Conservation (phyloP, 2,329 filamentous ascomycete genomes). For the Fusarium keratoplasticum region DNA sequence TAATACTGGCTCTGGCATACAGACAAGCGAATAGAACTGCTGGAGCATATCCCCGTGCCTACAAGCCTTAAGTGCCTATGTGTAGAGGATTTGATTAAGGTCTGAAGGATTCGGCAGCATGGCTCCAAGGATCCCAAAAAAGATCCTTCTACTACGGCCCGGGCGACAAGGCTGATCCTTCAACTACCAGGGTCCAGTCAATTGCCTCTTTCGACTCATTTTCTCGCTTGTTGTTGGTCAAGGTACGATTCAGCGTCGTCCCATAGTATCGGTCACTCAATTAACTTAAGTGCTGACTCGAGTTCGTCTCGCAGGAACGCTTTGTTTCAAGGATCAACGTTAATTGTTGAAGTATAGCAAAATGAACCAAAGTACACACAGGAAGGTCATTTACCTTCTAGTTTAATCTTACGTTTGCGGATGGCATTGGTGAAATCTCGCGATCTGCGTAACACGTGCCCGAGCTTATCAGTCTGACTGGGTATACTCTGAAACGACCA, state of each 20-base stretch:
- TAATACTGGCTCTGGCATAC: background rate
- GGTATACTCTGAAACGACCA: background rate
- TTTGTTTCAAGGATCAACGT: background rate
- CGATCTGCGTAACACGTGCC: background rate
- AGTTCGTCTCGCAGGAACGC: background rate
- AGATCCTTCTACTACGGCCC: background rate
- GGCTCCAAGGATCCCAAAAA: background rate
- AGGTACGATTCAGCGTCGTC: background rate
- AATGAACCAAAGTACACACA: background rate
- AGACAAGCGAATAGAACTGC: background rate
- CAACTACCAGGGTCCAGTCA: background rate
- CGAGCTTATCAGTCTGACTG: background rate
- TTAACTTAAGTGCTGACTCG: background rate
- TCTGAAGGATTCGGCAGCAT: background rate
- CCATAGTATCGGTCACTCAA: background rate
- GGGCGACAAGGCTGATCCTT: background rate
- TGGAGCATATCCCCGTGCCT: background rate
- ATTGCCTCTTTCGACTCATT: background rate
- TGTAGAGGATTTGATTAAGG: background rate
- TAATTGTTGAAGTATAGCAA: background rate
- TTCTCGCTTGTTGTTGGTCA: accelerated
- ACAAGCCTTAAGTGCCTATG: background rate
- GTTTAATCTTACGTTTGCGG: background rate
- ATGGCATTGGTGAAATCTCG: background rate
- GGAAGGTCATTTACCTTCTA: background rate